Conservation (phyloP, 176 grass and related monocot genomes). For the Triticum turgidum region DNA sequence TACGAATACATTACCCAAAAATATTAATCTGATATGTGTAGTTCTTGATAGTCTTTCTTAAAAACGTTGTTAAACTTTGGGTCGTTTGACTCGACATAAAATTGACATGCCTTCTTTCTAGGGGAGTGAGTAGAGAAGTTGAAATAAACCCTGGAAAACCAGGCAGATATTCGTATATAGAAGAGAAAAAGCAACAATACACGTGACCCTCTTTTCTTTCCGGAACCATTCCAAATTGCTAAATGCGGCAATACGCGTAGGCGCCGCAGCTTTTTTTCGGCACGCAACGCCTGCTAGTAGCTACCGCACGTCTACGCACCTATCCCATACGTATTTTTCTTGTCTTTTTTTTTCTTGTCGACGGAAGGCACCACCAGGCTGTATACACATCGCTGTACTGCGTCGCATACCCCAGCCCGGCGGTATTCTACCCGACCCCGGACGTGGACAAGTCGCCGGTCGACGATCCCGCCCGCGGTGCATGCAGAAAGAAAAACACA, state of each 20-base stretch:
- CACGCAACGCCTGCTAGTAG: not conserved
- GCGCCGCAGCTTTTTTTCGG: not conserved
- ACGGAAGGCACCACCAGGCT: not conserved
- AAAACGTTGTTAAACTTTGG: no score
- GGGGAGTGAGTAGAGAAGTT: no score
- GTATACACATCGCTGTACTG: not conserved
- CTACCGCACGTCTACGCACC: not conserved
- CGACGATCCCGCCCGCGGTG: not conserved
- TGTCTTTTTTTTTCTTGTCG: no score
- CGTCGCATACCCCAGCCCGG: not conserved
- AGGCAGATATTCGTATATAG: no score
- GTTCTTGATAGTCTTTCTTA: no score
- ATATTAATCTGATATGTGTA: no score
- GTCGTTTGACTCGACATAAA: no score
- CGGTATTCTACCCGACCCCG: not conserved
- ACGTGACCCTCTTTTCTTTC: not conserved
- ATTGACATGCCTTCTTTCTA: no score
- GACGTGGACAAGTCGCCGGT: not conserved
- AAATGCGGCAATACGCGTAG: not conserved
- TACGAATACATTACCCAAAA: no score
- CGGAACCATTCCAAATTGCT: not conserved
- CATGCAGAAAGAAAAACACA: not conserved
- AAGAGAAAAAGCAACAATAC: no score
- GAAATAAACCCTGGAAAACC: no score
- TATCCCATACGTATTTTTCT: not conserved